Evolutionary conservation across 2,329 filamentous ascomycete genomes (phyloP).

Genomic region (Emergomyces africanus): DNA sequence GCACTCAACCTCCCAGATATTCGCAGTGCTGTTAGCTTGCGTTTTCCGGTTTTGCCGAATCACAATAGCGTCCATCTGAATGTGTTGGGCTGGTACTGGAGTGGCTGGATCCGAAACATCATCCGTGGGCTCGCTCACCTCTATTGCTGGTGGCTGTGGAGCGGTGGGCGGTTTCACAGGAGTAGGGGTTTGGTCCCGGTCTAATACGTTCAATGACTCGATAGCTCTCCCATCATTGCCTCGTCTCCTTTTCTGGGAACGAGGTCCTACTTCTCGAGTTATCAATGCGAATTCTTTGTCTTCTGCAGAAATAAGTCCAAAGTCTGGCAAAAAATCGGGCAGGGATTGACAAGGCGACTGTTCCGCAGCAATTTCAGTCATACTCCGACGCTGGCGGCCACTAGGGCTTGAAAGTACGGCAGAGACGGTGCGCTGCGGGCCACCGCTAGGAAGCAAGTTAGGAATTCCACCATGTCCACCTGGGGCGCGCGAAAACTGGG

Average conservation of each 20-base stretch:
- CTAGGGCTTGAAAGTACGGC: slow-evolving; percentile 27
- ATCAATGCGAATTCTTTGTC: slow-evolving; percentile 27
- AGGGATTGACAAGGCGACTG: slow-evolving; percentile 21
- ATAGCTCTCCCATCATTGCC: slow-evolving; percentile 21
- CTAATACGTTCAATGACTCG: background rate
- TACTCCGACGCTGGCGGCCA: slow-evolving; percentile 23
- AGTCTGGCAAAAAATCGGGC: slow-evolving; percentile 17
- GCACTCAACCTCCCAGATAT: slow-evolving; percentile 3
- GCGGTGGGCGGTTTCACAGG: background rate
- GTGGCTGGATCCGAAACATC: background rate
- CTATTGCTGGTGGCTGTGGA: background rate
- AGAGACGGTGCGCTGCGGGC: background rate
- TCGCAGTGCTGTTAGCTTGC: background rate
- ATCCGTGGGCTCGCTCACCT: background rate
- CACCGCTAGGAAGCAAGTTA: background rate
- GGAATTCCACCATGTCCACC: slow-evolving; percentile 4
- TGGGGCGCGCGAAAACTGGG: background rate
- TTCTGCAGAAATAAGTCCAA: slow-evolving; percentile 26
- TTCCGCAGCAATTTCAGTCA: slow-evolving; percentile 32
- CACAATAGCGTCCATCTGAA: background rate
- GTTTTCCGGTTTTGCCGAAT: background rate
- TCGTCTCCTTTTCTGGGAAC: slow-evolving; percentile 26
- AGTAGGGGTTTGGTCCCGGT: background rate
- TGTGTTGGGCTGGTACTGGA: background rate
- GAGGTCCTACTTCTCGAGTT: slow-evolving; percentile 21